Evolutionary conservation across 768 basidiomycete species (phyloP).

Genomic region (Boletales sp.): DNA sequence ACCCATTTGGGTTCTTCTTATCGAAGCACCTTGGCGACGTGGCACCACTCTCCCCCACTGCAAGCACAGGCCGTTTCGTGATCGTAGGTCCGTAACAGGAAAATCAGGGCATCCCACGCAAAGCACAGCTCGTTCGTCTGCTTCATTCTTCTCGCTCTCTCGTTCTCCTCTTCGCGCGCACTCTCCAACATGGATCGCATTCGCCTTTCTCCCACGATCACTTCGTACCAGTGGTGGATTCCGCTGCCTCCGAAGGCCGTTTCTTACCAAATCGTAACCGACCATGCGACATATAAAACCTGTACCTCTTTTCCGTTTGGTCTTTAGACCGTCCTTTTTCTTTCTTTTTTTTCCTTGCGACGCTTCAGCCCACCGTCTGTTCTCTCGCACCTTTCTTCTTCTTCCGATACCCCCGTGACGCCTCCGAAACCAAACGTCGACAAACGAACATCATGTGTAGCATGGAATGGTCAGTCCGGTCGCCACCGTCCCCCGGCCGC

Average conservation of each 20-base stretch:
- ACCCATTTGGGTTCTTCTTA: slow-evolving; percentile 26
- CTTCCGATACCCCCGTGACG: too few species aligned
- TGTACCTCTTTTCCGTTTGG: slow-evolving; percentile 4
- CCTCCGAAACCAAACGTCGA: slow-evolving; percentile 1
- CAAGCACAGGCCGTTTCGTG: slow-evolving; percentile 15
- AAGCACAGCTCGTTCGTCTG: slow-evolving; percentile 21
- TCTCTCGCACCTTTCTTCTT: background rate
- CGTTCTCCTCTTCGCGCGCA: background rate
- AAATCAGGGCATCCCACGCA: slow-evolving; percentile 24
- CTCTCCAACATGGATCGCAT: slow-evolving; percentile 12
- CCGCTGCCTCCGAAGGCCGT: slow-evolving; percentile 28
- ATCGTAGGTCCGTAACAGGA: slow-evolving; percentile 21
- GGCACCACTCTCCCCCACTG: slow-evolving; percentile 12
- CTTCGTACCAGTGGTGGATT: slow-evolving; percentile 25
- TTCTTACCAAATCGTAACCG: slow-evolving; percentile 28
- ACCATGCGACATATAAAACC: slow-evolving; percentile 29
- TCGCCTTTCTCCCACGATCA: slow-evolving; percentile 31
- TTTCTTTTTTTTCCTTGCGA: background rate
- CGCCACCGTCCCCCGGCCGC: background rate
- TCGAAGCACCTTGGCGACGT: slow-evolving; percentile 27
- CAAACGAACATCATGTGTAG: slow-evolving; percentile 43
- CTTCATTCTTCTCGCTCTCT: slow-evolving; percentile 4
- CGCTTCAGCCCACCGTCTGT: background rate
- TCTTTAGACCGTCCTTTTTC: background rate
- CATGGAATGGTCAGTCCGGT: slow-evolving; percentile 48